A percentile compares a stretch with the other conserved stretches of the same genome.
Evolutionary conservation across 1,284 basidiomycete species (phyloP).

Genomic region (Uromyces viciae-fabae): DNA sequence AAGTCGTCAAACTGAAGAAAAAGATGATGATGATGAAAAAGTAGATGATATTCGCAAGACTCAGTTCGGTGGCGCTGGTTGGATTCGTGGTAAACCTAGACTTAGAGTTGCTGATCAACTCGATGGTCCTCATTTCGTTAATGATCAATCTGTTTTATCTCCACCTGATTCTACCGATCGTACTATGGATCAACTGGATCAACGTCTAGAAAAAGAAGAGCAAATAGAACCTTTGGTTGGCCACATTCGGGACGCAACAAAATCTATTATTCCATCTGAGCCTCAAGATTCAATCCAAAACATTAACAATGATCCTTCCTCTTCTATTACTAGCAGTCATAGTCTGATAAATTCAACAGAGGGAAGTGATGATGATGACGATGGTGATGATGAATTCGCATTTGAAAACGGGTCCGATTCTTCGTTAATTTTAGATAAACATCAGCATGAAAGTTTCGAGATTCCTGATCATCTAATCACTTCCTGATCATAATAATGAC

Average conservation of each 20-base stretch:
- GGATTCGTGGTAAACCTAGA: slow-evolving; percentile 44
- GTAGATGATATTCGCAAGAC: slow-evolving; percentile 6
- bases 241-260: too few relatives aligned
- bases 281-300: too few relatives aligned
- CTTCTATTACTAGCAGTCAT: too few relatives aligned
- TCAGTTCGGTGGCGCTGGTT: slow-evolving; percentile 40
- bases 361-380: neutral
- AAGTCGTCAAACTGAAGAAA: neutral
- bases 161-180: neutral
- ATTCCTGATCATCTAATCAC: too few relatives aligned
- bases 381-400: neutral
- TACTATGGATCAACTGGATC: neutral
- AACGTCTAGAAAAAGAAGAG: too few relatives aligned
- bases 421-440: neutral
- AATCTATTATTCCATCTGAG: too few relatives aligned
- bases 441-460: neutral
- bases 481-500: too few relatives aligned
- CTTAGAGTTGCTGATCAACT: slow-evolving; percentile 26
- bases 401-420: neutral
- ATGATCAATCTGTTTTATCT: neutral
- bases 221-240: too few relatives aligned
- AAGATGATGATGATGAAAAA: slow-evolving; percentile 17
- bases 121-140: slow-evolving; percentile 1
- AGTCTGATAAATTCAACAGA: too few relatives aligned
- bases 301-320: too few relatives aligned